Percentiles rank a stretch among this genome's conserved stretches.
These are phyloP conservation scores for Meyerozyma athensensis DNA, from an alignment of 1,139 yeast genomes.

Conservation along the genomic window DNA sequence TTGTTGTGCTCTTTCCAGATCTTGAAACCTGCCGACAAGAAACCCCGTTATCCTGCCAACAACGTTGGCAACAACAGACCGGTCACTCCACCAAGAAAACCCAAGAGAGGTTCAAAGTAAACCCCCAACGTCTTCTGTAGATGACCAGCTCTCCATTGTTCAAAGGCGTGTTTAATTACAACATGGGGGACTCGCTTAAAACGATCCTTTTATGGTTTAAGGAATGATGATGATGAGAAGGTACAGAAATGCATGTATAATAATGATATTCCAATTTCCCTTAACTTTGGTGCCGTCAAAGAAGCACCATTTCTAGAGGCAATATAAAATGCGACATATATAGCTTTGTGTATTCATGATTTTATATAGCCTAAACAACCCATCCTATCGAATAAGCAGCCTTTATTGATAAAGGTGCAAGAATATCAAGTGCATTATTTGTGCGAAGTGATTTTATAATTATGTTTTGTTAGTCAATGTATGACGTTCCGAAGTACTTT, in stretches of 20 bases:
- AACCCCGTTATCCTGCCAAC: constrained; percentile 59
- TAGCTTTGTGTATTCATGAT: constrained; percentile 1
- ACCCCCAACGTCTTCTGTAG: constrained; percentile 1
- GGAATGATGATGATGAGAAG: constrained; percentile 3
- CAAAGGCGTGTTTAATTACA: background rate
- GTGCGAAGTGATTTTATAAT: too few relatives aligned
- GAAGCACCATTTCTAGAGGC: background rate
- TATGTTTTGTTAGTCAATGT: too few relatives aligned
- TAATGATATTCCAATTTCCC: constrained; percentile 3
- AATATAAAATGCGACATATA: constrained; percentile 1
- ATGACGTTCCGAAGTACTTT: too few relatives aligned
- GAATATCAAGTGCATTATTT: too few relatives aligned
- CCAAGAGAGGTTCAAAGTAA: constrained; percentile 57
- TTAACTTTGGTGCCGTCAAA: background rate
- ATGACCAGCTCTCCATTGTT: constrained; percentile 1
- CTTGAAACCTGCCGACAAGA: constrained; percentile 95
- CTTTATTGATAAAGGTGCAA: background rate
- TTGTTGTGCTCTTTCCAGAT: constrained; percentile 96
- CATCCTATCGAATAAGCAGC: background rate
- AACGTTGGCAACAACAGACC: constrained; percentile 52
- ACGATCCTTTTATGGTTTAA: too few relatives aligned
- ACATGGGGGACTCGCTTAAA: too few relatives aligned
- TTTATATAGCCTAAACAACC: constrained; percentile 3
- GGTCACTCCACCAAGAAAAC: constrained; percentile 67
- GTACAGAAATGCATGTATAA: constrained; percentile 4